A percentile compares a stretch with the other conserved stretches of the same genome.
These are phyloP conservation scores for Alternaria burnsii DNA, from an alignment of 2,329 filamentous ascomycete species.

Conservation along the genomic window DNA sequence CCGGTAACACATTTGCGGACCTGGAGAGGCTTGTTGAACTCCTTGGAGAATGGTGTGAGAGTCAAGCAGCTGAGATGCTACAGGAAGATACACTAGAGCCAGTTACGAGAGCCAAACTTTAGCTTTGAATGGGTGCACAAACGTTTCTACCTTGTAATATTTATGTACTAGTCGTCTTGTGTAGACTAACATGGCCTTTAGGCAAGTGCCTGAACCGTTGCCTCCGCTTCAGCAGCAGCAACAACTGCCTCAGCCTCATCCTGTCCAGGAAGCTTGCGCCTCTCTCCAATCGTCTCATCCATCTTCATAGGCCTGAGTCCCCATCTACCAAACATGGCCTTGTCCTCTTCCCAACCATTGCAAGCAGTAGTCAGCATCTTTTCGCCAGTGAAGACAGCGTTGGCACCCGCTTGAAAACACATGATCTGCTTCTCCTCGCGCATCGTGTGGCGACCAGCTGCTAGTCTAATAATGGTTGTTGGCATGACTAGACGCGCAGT, in stretches of 20 bases:
- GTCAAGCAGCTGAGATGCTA: not conserved
- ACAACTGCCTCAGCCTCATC: conserved; percentile 21
- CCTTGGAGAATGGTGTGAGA: conserved; percentile 44
- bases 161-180: not conserved
- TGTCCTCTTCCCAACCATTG: conserved; percentile 90
- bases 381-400: conserved; percentile 94
- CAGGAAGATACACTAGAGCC: not conserved
- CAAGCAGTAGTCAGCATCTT: conserved; percentile 95
- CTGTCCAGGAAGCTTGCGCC: conserved; percentile 30
- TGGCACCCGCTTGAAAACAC: conserved; percentile 90
- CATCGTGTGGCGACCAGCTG: conserved; percentile 84
- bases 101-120: conserved; percentile 9
- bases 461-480: conserved; percentile 83
- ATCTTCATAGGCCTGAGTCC: conserved; percentile 77
- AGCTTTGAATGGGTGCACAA: not conserved
- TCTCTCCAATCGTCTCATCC: conserved; percentile 46
- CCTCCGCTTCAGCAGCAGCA: conserved; percentile 18
- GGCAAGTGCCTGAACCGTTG: conserved; percentile 13
- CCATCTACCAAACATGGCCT: conserved; percentile 82
- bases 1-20: conserved; percentile 51
- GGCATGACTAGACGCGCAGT: conserved; percentile 86
- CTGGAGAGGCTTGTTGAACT: conserved; percentile 42
- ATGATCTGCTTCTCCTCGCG: conserved; percentile 87
- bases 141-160: not conserved
- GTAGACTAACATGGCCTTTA: not conserved